Base-by-base conservation (phyloP, 345 rosid species). In the Raphanus sativus region DNA sequence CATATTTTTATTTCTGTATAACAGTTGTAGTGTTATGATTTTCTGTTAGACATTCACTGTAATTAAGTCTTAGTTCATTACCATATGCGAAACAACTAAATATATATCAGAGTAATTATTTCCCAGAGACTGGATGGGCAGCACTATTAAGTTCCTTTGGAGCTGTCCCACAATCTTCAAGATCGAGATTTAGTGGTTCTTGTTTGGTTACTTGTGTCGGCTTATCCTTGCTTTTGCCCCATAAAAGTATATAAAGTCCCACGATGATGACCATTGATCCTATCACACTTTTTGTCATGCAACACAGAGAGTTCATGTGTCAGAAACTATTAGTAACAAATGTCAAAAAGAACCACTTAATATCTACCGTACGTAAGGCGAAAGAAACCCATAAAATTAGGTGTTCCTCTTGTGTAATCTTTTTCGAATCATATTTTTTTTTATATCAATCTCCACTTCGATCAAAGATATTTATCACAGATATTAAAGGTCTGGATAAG, bases 151-250 rank as follows among this genome's bases (percentile, higher is more conserved):
- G 58, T 63, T 74, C 79, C 62, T 80, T 80, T 40, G 71, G 29
- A 63, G 75, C 58, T 64, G 75, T 42, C 67, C 62, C 75, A 80
- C 61, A 42, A 69, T 25, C 63, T 69, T 80, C 83, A 59, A 69
- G 76, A 74, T 80, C 83, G 8, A 45, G 79, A 70, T 32, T 76
- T 62, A 73, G 77, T 71, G 86, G 89, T 24, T 82, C 75, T 50
- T 79, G 84, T 75, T 88, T 83, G 78, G 58, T 73, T 32, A 62
- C 75, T 7, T 61, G 70, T 75, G 82, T 77, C 62, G 81, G 67
- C 69, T 73, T 77, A 36, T 89, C 97, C 16, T 80, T 81, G 80
- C 83, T 86, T 86, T 89, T 91, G 0, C 97, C 98, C 98, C 93
- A 94, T 12, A 90, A 85, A 26, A 94, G 89, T 75, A 83, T 73